Base-by-base conservation (phyloP, 108 stramenopile species). In the Cylindrotheca closterium region DNA sequence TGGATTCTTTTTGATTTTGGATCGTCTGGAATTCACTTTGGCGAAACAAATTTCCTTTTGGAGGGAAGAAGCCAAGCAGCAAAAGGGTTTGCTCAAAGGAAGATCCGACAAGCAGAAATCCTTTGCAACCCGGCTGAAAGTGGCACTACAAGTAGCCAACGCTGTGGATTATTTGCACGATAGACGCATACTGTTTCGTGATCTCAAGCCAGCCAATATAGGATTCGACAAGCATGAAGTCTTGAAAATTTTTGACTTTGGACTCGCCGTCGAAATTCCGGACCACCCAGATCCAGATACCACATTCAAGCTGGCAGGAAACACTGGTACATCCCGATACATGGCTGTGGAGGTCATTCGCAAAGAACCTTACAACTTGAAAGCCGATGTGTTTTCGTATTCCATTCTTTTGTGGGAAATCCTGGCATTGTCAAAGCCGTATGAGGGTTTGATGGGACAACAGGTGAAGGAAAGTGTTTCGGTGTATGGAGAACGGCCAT, bases 281-380 rank as follows among this genome's bases (percentile, higher is more conserved):
- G 50, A 67, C 29, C 67, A 76, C 30, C 50, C 55, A 18, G 71
- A 76, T 51, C 77, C 70, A 7, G 66, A 75, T 22, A 63, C 70
- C 2, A 81, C 79, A 4, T 81, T 75, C 60, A 81, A 81, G 28
- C 51, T 81, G 24, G 79, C 79, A 8, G 79, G 79, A 18, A 81
- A 81, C 47, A 81, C 79, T 0, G 79, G 79, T 25, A 89, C 84
- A 15, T 75, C 91, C 10, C 73, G 98, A 26, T 98, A 98, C 72
- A 98, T 98, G 98, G 98, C 98, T 4, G 96, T 96, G 0, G 87
- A 89, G 63, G 88, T 90, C 29, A 88, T 86, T 8, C 59, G 86
- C 7, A 86, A 86, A 60, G 65, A 75, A 27, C 87, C 92, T 15
- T 96, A 96, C 80, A 96, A 97, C 61, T 83, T 93, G 52, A 92